These are phyloP conservation scores for Lodderomyces beijingensis DNA, from an alignment of 1,139 yeast species.

Conservation along the genomic window DNA sequence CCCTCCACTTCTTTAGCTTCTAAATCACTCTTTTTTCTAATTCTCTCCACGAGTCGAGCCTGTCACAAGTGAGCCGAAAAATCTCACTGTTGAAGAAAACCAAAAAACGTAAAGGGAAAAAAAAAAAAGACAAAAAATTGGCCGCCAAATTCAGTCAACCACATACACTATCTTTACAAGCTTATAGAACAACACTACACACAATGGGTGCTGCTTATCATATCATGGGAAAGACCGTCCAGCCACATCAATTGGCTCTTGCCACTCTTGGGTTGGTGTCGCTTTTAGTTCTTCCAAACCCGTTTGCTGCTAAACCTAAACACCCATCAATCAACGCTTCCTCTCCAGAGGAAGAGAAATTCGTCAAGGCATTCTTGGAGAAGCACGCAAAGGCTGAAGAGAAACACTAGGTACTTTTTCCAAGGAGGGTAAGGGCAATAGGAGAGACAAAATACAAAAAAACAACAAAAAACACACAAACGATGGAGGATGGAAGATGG, in stretches of 20 bases:
- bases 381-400: constrained; percentile 28
- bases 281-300: constrained; percentile 61
- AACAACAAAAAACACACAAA: not conserved
- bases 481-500: too few species aligned
- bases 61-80: too few species aligned
- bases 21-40: too few species aligned
- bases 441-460: too few species aligned
- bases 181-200: constrained; percentile 1
- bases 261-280: constrained; percentile 66
- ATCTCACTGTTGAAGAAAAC: too few species aligned
- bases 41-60: too few species aligned
- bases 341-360: constrained; percentile 86
- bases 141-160: too few species aligned
- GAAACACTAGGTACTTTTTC: constrained; percentile 36
- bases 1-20: too few species aligned
- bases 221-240: constrained; percentile 72
- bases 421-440: too few species aligned
- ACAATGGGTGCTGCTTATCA: constrained; percentile 78
- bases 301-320: constrained; percentile 60
- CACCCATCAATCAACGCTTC: constrained; percentile 71
- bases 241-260: constrained; percentile 67
- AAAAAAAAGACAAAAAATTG: too few species aligned
- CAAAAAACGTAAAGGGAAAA: too few species aligned
- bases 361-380: constrained; percentile 44
- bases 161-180: too few species aligned